phyloP scores from a whole-genome alignment of 1,284 basidiomycete species.

The Rhodotorula glutinis region DNA sequence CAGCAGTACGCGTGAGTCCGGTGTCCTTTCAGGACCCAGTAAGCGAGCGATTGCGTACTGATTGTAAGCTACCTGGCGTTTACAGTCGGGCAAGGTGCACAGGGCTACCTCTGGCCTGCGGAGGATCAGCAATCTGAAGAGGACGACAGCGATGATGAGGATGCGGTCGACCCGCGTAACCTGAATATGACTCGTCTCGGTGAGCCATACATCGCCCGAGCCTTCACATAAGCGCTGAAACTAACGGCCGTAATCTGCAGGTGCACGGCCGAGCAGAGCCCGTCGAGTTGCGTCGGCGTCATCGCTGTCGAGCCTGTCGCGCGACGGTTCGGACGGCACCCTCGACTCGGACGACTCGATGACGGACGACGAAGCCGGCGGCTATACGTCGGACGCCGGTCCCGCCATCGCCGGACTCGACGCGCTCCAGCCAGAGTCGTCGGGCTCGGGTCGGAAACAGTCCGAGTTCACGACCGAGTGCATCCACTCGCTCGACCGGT shows the following conservation, averaged over 20 bases:
- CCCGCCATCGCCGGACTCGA: conserved; percentile 40
- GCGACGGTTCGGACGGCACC: conserved; percentile 41
- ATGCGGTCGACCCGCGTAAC: conserved; percentile 42
- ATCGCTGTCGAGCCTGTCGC: conserved; percentile 41
- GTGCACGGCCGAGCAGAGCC: conserved; percentile 13
- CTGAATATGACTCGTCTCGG: conserved; percentile 40
- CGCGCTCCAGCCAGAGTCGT: conserved; percentile 23
- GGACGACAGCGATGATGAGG: conserved; percentile 42
- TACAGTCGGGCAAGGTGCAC: conserved; percentile 45
- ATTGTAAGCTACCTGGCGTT: background rate
- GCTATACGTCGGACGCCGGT: conserved; percentile 15
- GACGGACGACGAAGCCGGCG: conserved; percentile 13
- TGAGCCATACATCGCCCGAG: conserved; percentile 5
- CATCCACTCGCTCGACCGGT: conserved; percentile 74
- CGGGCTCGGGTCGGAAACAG: conserved; percentile 14
- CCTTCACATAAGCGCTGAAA: no score
- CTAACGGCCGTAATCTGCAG: no score
- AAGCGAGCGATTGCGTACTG: background rate
- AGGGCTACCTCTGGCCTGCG: conserved; percentile 51
- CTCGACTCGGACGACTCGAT: conserved; percentile 28
- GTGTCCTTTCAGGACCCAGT: background rate
- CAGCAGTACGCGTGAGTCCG: conserved; percentile 48
- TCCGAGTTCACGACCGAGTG: conserved; percentile 75
- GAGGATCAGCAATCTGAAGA: conserved; percentile 40
- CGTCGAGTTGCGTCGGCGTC: conserved; percentile 35